Conservation (phyloP, 139 green algal genomes). For the Pleodorina starrii region DNA sequence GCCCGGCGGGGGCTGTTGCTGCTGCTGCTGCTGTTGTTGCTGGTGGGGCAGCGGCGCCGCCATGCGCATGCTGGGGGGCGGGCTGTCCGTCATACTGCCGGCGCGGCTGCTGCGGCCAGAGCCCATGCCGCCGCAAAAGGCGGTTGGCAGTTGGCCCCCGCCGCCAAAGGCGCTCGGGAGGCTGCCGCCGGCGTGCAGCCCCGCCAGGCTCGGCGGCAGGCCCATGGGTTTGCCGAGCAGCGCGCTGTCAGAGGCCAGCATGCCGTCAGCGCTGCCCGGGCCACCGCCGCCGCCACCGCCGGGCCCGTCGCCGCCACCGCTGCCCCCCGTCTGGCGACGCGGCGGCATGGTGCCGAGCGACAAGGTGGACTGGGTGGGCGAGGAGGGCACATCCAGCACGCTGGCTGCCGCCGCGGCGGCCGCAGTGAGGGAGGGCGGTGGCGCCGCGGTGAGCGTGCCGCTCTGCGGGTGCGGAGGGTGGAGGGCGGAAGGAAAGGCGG, state of each 20-base stretch:
- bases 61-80: slow-evolving; percentile 28
- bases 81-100: slow-evolving; percentile 51
- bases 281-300: neutral
- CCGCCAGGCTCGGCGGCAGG: neutral
- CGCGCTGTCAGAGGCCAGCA: neutral
- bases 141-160: slow-evolving; percentile 1
- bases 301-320: neutral
- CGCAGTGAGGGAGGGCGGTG: neutral
- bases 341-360: slow-evolving; percentile 30
- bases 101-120: slow-evolving; percentile 39
- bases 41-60: neutral
- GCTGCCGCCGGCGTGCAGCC: neutral
- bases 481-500: too few relatives aligned
- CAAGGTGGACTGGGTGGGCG: slow-evolving; percentile 32
- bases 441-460: slow-evolving; percentile 3
- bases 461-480: too few relatives aligned
- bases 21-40: neutral
- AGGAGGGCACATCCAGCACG: slow-evolving; percentile 1
- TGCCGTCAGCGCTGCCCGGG: neutral
- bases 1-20: too few relatives aligned
- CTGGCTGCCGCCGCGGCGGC: neutral
- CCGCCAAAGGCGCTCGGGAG: slow-evolving; percentile 16
- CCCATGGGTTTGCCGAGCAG: neutral
- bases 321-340: neutral
- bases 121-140: slow-evolving; percentile 31